These are phyloP conservation scores for Rhododendron molle DNA, from an alignment of 148 eudicot species.

Conservation along the genomic window DNA sequence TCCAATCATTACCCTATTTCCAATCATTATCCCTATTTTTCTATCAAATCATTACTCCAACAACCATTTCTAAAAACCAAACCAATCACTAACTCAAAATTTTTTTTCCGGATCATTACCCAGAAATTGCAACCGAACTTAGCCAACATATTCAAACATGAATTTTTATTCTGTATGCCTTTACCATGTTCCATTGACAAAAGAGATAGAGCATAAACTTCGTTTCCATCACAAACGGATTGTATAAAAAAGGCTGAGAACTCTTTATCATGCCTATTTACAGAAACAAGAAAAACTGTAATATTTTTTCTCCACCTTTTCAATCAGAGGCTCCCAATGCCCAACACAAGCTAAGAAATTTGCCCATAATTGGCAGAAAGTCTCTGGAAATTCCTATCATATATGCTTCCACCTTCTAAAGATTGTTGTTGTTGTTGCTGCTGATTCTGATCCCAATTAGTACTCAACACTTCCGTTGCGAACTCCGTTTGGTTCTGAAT, in stretches of 20 bases:
- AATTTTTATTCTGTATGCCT: neutral
- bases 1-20: no score
- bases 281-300: constrained; percentile 18
- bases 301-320: neutral
- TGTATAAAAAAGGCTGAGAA: neutral
- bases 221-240: constrained; percentile 12
- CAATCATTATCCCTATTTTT: no score
- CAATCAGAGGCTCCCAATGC: neutral
- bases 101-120: no score
- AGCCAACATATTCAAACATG: constrained; percentile 6
- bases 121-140: no score
- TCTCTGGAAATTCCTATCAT: constrained; percentile 57
- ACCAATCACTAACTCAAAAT: no score
- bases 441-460: constrained; percentile 37
- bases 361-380: constrained; percentile 71
- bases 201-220: neutral
- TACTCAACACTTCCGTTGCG: constrained; percentile 15
- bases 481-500: constrained; percentile 22
- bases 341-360: constrained; percentile 37
- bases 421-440: constrained; percentile 26
- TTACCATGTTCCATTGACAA: constrained; percentile 8
- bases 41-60: no score
- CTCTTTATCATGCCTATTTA: constrained; percentile 43
- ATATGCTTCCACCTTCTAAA: constrained; percentile 38
- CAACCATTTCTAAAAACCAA: no score